Evolutionary conservation across 805 yeast genomes (phyloP), one percentile per base, ranked within the genome.

Genomic region (Scheffersomyces amazonensis): DNA sequence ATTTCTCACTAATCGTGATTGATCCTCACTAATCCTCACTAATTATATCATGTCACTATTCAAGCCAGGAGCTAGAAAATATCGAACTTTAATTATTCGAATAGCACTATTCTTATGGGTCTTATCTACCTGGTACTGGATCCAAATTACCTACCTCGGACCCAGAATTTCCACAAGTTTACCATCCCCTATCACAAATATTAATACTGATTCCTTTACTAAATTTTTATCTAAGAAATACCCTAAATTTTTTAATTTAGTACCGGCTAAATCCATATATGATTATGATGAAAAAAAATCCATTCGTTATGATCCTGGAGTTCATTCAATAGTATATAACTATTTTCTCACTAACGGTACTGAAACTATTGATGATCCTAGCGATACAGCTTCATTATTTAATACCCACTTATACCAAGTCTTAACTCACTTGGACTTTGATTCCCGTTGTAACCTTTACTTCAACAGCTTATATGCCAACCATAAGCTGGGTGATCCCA

Each of bases 381-480:
- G 28, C 20, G 36, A 34, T 27, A 25, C 18, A n/a, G 32, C 19
- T 13, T 5, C 7, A 27, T n/a, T 34, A 13, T 10, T 28, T 18
- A 31, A 29, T 22, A 40, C 27, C 3, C 31, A 40, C 8, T 24
- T 49, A n/a, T 41, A 40, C 27, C 36, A 44, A 9, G 23, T 51
- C 11, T 35, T 50, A 19, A 21, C 36, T 9, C 25, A 40, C n/a
- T 37, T 38, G 10, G 35, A 37, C 7, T 37, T 37, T 28, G 21
- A 39, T 9, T 42, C 47, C n/a, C 41, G 59, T 27, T 58, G 64
- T 48, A 49, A 52, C 18, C 35, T 45, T 7, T 58, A 47, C 39
- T 56, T 57, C 40, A 43, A 49, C n/a, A 41, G 43, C 13, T 27
- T 47, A 13, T 37, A 38, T 25, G 19, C 17, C 4, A n/a, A 23